Evolutionary conservation across 805 yeast genomes (phyloP).

Genomic region (Diddensiella caesifluorescens): DNA sequence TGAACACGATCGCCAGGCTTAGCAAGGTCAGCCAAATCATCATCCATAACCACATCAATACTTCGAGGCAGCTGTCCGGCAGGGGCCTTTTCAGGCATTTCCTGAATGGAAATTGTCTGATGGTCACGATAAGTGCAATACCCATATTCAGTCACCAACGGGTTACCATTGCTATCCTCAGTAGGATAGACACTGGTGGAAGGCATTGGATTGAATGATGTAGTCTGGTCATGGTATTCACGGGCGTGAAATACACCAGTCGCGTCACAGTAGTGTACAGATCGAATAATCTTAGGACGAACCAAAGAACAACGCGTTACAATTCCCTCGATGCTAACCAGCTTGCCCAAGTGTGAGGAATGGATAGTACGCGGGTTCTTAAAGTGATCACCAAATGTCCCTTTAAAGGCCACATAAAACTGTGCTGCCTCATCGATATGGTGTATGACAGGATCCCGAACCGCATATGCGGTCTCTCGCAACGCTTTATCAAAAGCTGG

Average conservation of each 20-base stretch:
- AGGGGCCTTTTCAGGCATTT: constrained; percentile 96
- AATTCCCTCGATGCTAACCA: constrained; percentile 90
- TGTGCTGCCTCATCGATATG: constrained; percentile 54
- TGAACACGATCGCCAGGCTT: constrained; percentile 97
- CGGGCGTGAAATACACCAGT: constrained; percentile 83
- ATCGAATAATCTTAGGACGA: constrained; percentile 83
- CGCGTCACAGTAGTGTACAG: constrained; percentile 87
- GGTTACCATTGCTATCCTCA: constrained; percentile 87
- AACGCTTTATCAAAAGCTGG: constrained; percentile 89
- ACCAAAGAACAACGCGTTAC: constrained; percentile 91
- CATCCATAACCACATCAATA: constrained; percentile 87
- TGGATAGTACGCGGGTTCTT: constrained; percentile 84
- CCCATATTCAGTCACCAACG: constrained; percentile 86
- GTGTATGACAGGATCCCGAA: constrained; percentile 56
- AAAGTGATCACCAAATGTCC: constrained; percentile 84
- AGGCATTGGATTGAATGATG: constrained; percentile 77
- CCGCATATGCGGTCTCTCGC: constrained; percentile 67
- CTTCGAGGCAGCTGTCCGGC: constrained; percentile 96
- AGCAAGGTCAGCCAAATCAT: constrained; percentile 83
- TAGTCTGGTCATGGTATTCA: constrained; percentile 88
- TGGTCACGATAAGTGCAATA: constrained; percentile 89
- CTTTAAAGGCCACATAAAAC: constrained; percentile 75
- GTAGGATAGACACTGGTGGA: constrained; percentile 88
- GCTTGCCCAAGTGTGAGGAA: constrained; percentile 67
- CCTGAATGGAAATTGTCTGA: constrained; percentile 89